Evolutionary conservation across 208 protist species (phyloP).

Genomic region (Crithidia brevicula): DNA sequence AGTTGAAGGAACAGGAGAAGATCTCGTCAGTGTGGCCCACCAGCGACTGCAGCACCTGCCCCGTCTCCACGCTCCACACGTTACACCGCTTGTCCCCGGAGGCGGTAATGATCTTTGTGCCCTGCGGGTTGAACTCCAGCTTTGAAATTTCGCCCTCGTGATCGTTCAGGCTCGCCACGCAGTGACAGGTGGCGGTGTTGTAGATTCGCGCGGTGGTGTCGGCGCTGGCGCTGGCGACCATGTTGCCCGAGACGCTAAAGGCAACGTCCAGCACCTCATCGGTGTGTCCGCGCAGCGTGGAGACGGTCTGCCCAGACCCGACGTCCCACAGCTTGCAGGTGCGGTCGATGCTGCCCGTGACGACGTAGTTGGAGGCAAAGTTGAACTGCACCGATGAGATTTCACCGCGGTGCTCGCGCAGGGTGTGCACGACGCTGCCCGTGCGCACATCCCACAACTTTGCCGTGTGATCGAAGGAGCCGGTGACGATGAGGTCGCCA

Average conservation of each 20-base stretch:
- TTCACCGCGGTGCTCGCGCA: slow-evolving; percentile 93
- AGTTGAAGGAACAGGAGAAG: slow-evolving; percentile 97
- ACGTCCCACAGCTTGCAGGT: slow-evolving; percentile 97
- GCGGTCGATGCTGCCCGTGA: slow-evolving; percentile 95
- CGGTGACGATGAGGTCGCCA: slow-evolving; percentile 91
- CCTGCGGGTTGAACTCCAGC: slow-evolving; percentile 96
- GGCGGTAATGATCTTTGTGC: slow-evolving; percentile 95
- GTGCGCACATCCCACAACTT: slow-evolving; percentile 94
- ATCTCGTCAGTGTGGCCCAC: slow-evolving; percentile 97
- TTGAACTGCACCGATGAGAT: slow-evolving; percentile 95
- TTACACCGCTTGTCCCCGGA: slow-evolving; percentile 93
- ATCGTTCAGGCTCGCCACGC: slow-evolving; percentile 86
- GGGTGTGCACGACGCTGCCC: slow-evolving; percentile 84
- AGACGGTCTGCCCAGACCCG: slow-evolving; percentile 81
- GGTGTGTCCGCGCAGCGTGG: slow-evolving; percentile 91
- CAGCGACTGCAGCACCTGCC: slow-evolving; percentile 89
- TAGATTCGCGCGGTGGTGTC: slow-evolving; percentile 95
- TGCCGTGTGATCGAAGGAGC: slow-evolving; percentile 95
- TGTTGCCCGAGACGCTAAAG: slow-evolving; percentile 89
- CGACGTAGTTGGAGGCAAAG: slow-evolving; percentile 87
- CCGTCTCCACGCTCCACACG: slow-evolving; percentile 92
- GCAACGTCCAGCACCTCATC: slow-evolving; percentile 95
- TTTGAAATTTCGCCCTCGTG: slow-evolving; percentile 96
- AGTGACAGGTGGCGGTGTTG: slow-evolving; percentile 89
- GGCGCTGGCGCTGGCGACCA: slow-evolving; percentile 94